Conservation (phyloP, 148 eudicot species). For the Persicaria tinctoria region DNA sequence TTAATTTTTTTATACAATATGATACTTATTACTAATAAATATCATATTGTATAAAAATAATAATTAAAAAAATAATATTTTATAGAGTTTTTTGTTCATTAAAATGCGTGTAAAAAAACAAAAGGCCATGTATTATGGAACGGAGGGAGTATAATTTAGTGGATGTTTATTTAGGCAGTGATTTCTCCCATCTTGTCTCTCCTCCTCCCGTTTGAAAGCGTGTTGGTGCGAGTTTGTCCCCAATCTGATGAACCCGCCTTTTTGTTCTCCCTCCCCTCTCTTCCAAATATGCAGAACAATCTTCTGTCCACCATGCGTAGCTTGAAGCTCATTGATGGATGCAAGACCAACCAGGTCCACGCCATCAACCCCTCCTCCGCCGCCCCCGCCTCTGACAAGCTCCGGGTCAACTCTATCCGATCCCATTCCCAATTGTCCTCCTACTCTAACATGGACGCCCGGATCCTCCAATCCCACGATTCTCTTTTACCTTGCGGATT, state of each 20-base stretch:
- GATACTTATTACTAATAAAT: too few species aligned
- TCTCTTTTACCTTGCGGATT: constrained; percentile 31
- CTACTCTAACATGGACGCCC: constrained; percentile 22
- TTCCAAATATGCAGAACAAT: constrained; percentile 46
- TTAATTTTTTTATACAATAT: too few species aligned
- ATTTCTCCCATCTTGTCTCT: too few species aligned
- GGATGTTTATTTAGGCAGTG: too few species aligned
- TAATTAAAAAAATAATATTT: too few species aligned
- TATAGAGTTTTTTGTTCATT: too few species aligned
- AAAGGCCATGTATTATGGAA: too few species aligned
- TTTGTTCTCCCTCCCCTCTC: not conserved
- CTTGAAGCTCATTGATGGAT: constrained; percentile 54
- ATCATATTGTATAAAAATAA: too few species aligned
- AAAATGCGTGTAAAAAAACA: too few species aligned
- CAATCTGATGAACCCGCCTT: not conserved
- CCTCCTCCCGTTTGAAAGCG: not conserved
- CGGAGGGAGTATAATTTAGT: too few species aligned
- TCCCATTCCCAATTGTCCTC: constrained; percentile 29
- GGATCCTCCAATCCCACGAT: constrained; percentile 22
- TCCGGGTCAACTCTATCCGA: constrained; percentile 59
- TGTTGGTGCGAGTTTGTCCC: constrained; percentile 1
- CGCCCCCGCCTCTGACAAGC: constrained; percentile 45
- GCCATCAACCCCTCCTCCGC: constrained; percentile 27
- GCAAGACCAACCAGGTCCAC: constrained; percentile 40
- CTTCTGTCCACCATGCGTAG: constrained; percentile 53